Evolutionary conservation across 805 yeast genomes (phyloP), one percentile per base, ranked within the genome.

Genomic region (Yarrowia porcina): DNA sequence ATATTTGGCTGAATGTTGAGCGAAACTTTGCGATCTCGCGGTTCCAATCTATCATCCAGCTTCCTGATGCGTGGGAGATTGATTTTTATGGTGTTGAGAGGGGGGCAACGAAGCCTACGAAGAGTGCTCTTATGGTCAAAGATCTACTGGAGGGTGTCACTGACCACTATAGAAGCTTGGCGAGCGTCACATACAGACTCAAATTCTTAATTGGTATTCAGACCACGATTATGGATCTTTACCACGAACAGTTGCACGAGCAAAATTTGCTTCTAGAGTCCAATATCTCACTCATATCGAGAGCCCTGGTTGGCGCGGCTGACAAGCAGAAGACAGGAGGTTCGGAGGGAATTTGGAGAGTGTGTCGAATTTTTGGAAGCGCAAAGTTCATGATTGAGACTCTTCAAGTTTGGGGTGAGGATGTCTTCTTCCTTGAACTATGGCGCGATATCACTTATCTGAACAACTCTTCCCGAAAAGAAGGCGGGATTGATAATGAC

Each of bases 161-260:
- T 2, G 76, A 76, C 15, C 84, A 82, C 65, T 84, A 84, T 72
- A 41, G 68, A 20, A 63, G 69, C 32, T 64, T 76, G 11, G 75
- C 76, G 36, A 76, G 84, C 25, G 76, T 85, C 65, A 80, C 80
- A 47, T 82, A 78, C 66, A 85, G 86, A 65, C 74, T 84, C 63
- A 79, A 80, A 66, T 85, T 83, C 65, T 75, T 87, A 8, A 75
- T 83, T 18, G 82, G 80, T 21, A 81, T 87, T 45, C 92, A 87
- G 70, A 70, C 86, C 45, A 76, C 77, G 23, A 69, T 88, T 27
- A 68, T 87, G 27, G 87, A 85, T 59, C 74, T 73, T 41, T 87
- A 85, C 69, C 77, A 76, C 65, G 76, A 74, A 7, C 74, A 75
- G 13, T 70, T 85, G 38, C 72, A 75, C 36, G 75, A 74, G 13